Base-by-base conservation (phyloP, 495 filamentous ascomycete species). In the Talaromyces adpressus region DNA sequence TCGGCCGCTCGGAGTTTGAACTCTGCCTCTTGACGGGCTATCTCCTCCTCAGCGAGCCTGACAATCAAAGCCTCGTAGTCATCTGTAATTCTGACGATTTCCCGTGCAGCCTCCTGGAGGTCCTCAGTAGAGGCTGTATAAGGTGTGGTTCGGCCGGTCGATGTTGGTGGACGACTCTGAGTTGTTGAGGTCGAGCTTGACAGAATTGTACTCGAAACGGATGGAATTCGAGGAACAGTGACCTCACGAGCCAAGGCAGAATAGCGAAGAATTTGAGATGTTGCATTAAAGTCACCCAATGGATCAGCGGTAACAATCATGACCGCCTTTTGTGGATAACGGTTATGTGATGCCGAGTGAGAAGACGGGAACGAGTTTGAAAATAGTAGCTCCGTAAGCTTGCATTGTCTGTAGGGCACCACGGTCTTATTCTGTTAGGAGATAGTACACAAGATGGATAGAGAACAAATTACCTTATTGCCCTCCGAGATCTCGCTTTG, bases 261-360 rank as follows among this genome's bases (percentile, higher is more conserved):
- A 71, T 98, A 98, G 14, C 94, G 89, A 4, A 98, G 79, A 36
- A 98, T 98, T 72, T 98, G 94, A 23, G 90, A 92, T 0, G 95
- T 98, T 20, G 94, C 91, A 68, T 98, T 97, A 79, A 91, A 97
- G 72, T 98, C 94, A 12, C 95, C 94, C 16, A 90, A 68, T 0
- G 94, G 93, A 70, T 98, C 94, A 0, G 95, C 94, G 1, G 94
- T 96, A 20, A 98, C 95, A 51, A 98, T 89, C 94, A 98, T 98
- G 68, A 93, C 84, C 0, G 89, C 91, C 71, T 91, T 94, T 72
- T 96, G 93, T 0, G 91, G 88, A 58, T 82, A 77, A n/a, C 80
- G 78, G 27, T 79, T 78, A 22, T 83, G 82, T 14, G 73, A 71
- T n/a, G 81, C 60, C 18, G 73, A 72, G 47, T 77, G 78, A 1